These are phyloP conservation scores for Ganoderma lingzhi DNA, from an alignment of 1,284 basidiomycete genomes.

Conservation along the genomic window DNA sequence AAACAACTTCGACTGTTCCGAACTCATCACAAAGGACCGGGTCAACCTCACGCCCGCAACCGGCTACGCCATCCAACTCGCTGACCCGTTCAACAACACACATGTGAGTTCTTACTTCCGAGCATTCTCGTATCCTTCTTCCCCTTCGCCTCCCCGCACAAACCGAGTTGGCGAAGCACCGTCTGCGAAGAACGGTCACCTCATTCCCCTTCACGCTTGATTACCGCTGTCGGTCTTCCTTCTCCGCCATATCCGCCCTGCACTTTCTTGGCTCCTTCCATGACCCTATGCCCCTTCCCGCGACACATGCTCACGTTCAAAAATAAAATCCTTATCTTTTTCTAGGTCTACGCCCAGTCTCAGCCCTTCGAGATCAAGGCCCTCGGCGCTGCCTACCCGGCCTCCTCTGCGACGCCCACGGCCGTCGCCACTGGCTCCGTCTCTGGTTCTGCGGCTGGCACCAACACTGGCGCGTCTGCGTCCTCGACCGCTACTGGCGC, in stretches of 20 bases:
- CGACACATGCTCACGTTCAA: not conserved
- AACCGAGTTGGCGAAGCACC: not conserved
- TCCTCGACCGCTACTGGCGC: constrained; percentile 23
- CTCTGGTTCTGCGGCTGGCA: constrained; percentile 37
- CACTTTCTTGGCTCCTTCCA: not conserved
- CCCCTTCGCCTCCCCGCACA: not conserved
- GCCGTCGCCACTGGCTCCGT: constrained; percentile 35
- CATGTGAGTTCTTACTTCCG: constrained; percentile 49
- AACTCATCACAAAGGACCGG: constrained; percentile 57
- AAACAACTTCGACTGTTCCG: constrained; percentile 68
- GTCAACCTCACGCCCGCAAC: constrained; percentile 49
- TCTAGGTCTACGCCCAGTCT: constrained; percentile 70
- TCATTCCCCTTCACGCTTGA: not conserved
- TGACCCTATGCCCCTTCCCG: not conserved
- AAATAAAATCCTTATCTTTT: not conserved
- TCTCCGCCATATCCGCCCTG: not conserved
- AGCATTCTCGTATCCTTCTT: not conserved
- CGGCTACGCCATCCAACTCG: constrained; percentile 66
- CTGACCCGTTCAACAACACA: constrained; percentile 63
- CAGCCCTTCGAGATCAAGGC: constrained; percentile 74
- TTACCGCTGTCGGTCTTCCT: not conserved
- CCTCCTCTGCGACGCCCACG: constrained; percentile 48
- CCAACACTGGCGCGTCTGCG: constrained; percentile 35
- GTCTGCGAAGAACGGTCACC: not conserved
- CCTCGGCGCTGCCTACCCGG: constrained; percentile 66